Evolutionary conservation across 176 grass and related monocot genomes (phyloP), one percentile per base, ranked within the genome.

Genomic region (Pontederia crassipes): DNA sequence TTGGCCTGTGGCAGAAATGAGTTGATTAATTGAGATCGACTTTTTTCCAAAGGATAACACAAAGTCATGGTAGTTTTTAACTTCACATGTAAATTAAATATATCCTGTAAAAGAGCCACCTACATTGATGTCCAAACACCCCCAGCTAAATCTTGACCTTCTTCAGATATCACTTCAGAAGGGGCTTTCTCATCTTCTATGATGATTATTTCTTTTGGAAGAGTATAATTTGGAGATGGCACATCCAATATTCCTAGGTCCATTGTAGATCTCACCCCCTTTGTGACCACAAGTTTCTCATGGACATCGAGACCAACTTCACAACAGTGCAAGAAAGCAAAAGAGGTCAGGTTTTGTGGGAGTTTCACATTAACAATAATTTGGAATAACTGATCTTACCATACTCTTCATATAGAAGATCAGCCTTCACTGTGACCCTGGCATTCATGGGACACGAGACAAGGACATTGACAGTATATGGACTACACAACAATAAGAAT

Each of bases 381-480:
- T 78, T n/a, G 60, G 14, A 3, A 17, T 50, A 54, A 28, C 49
- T 58, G 57, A 58, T 58, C 24, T 79, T 97, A 97, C 92, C 92
- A 55, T 88, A 82, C 71, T 90, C 92, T 75, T 97, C 86, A 71
- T 84, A 97, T 52, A 97, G 76, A 18, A 97, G 66, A 81, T 90
- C 83, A 83, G 67, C 78, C 72, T 85, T 90, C 53, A 96, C 58
- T 67, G 87, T 97, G 35, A 75, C 83, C 48, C 87, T 79, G 28
- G 68, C 81, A 72, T 90, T 75, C 20, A 32, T 55, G 10, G 87
- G 92, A 71, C 81, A 91, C 65, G 79, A 67, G 65, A 90, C 76
- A 66, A 72, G 56, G 75, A 97, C 58, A 49, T 69, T 90, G 28
- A 88, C 57, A 80, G 73, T 77, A 75, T 83, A 85, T 54, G 92